Conservation (phyloP, 2,329 filamentous ascomycete species). For the Diaporthe sp. region DNA sequence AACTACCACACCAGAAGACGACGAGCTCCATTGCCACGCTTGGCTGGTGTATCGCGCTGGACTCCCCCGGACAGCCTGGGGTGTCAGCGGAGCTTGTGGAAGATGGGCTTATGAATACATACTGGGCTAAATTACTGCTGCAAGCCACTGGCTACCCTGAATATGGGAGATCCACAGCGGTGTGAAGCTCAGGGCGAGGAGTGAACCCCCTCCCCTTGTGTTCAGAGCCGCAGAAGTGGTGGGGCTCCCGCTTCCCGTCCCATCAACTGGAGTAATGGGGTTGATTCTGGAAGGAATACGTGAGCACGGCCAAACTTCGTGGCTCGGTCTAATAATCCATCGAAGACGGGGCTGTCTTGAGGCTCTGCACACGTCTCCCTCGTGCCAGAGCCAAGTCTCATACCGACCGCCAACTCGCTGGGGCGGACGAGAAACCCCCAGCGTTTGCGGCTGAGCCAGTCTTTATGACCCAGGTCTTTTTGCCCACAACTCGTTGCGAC, state of each 20-base stretch:
- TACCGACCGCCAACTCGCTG: not conserved
- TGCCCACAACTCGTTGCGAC: not conserved
- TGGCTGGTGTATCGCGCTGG: not conserved
- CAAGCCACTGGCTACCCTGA: not conserved
- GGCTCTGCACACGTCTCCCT: conserved; percentile 3
- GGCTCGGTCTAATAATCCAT: not conserved
- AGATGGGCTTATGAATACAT: not conserved
- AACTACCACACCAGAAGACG: not conserved
- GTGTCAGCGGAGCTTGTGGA: not conserved
- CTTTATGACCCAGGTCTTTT: not conserved
- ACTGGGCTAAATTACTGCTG: conserved; percentile 12
- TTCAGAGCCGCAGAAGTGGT: conserved; percentile 14
- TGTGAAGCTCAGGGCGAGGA: conserved; percentile 13
- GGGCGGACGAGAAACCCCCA: not conserved
- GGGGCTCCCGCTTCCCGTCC: not conserved
- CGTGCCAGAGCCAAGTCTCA: not conserved
- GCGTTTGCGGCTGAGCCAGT: not conserved
- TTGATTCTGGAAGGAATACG: not conserved
- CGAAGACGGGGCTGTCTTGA: not conserved
- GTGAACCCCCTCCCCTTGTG: not conserved
- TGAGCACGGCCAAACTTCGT: conserved; percentile 6
- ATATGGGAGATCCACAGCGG: conserved; percentile 24
- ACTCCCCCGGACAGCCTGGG: not conserved
- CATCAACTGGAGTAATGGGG: not conserved
- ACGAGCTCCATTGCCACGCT: not conserved